Percentiles rank a stretch among this genome's conserved stretches.
Evolutionary conservation across 176 grass and related monocot genomes (phyloP).

Genomic region (Neostapfia colusana): DNA sequence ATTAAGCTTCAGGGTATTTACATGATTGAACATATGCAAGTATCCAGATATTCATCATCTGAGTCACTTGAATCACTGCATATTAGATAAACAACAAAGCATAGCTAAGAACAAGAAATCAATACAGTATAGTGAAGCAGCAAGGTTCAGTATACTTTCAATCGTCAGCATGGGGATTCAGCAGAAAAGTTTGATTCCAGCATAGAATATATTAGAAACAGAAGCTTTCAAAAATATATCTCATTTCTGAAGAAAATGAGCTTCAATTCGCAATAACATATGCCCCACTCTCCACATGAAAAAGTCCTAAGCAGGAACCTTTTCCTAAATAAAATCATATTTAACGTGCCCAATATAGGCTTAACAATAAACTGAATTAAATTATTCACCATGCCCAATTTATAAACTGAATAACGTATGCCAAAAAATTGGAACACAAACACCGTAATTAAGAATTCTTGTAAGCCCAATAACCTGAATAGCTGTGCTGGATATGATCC

Average conservation of each 20-base stretch:
- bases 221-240: not conserved
- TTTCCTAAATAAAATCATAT: not conserved
- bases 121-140: not conserved
- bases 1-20: conserved; percentile 47
- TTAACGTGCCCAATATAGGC: not conserved
- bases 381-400: no score
- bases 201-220: not conserved
- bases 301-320: not conserved
- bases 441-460: no score
- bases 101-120: not conserved
- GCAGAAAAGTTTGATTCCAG: not conserved
- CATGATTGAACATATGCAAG: conserved; percentile 77
- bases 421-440: not conserved
- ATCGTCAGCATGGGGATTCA: not conserved
- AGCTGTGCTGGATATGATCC: not conserved
- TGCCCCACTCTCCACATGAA: not conserved
- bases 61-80: conserved; percentile 74
- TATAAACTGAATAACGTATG: not conserved
- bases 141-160: not conserved
- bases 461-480: not conserved
- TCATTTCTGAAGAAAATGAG: not conserved
- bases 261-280: not conserved
- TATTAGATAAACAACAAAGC: not conserved
- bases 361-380: not conserved
- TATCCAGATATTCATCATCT: conserved; percentile 76